Base-by-base conservation (phyloP, 2,329 filamentous ascomycete species). In the Shiraia bambusicola region DNA sequence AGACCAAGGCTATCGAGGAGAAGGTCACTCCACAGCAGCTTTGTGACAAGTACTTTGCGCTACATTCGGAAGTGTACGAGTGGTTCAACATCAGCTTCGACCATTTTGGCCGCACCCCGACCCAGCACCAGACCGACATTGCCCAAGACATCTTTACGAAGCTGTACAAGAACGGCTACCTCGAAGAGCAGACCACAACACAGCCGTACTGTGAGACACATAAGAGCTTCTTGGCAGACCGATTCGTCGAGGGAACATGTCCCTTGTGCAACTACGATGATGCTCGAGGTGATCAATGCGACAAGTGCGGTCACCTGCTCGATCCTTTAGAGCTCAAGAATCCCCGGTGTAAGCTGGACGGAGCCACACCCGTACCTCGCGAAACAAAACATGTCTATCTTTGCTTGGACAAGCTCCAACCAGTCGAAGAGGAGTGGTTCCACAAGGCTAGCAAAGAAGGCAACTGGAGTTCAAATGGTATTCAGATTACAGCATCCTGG, bases 31-130 rank as follows among this genome's bases (percentile, higher is more conserved):
- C 92, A 15, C 79, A 87, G 59, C 80, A 91, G 64, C 82, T 97
- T 10, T 96, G 92, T 75, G 82, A 87, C 71, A 94, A 96, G 74
- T 96, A 94, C 76, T 88, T 94, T 73, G 83, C 82, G 59, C 83
- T 95, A 45, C 92, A 96, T 72, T 83, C 89, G 59, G 88, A 87
- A 34, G 86, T 96, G 54, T 97, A 97, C 71, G 81, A 94, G 69
- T 96, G 92, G 89, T 98, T 98, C 74, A 83, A 90, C 64, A 92
- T 97, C 63, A 84, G 81, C 44, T 97, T 97, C 66, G 92, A 97
- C 72, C 85, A 91, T 70, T 98, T 97, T 66, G 93, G 91, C 49
- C 86, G 91, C 45, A 97, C 93, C 4, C 89, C 91, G 3, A 97
- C 92, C 13, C 72, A 81, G 40, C 81, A 93, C 60, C 93, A 97